phyloP scores from a whole-genome alignment of 2,329 filamentous ascomycete genomes.

The Grosmannia clavigera region DNA sequence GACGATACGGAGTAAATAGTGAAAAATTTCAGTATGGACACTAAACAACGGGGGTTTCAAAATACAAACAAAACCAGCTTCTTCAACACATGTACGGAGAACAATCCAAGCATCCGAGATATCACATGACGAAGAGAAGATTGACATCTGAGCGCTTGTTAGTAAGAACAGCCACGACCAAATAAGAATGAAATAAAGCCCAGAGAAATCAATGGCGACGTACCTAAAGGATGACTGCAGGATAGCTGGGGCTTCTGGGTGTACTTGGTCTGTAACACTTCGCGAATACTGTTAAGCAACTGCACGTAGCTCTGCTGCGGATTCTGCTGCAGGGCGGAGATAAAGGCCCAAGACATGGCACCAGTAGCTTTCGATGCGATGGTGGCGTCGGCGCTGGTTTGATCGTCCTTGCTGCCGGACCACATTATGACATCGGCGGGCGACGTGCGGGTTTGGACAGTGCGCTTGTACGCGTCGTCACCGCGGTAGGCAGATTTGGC shows the following conservation, averaged over 20 bases:
- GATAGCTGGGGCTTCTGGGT: conserved; percentile 92
- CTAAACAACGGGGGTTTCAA: not conserved
- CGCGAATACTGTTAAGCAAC: conserved; percentile 87
- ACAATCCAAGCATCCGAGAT: not conserved
- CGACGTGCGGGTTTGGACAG: conserved; percentile 80
- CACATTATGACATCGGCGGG: conserved; percentile 96
- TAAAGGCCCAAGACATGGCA: conserved; percentile 97
- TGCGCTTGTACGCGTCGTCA: conserved; percentile 60
- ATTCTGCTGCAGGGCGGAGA: conserved; percentile 80
- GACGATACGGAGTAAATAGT: too few relatives aligned
- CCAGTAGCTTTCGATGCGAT: conserved; percentile 85
- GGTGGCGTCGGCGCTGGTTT: conserved; percentile 87
- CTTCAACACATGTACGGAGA: not conserved
- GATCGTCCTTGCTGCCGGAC: conserved; percentile 90
- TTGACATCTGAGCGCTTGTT: conserved; percentile 40
- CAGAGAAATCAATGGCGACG: conserved; percentile 19
- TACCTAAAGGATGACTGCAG: conserved; percentile 91
- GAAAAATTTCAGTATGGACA: too few relatives aligned
- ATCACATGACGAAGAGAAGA: conserved; percentile 53
- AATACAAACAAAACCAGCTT: not conserved
- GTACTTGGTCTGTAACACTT: conserved; percentile 78
- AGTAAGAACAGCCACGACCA: conserved; percentile 1
- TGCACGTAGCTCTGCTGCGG: conserved; percentile 94
- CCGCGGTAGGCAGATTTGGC: conserved; percentile 79
- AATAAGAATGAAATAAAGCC: not conserved